Evolutionary conservation across 2,329 filamentous ascomycete genomes (phyloP).

Genomic region (Acrodontium crateriforme): DNA sequence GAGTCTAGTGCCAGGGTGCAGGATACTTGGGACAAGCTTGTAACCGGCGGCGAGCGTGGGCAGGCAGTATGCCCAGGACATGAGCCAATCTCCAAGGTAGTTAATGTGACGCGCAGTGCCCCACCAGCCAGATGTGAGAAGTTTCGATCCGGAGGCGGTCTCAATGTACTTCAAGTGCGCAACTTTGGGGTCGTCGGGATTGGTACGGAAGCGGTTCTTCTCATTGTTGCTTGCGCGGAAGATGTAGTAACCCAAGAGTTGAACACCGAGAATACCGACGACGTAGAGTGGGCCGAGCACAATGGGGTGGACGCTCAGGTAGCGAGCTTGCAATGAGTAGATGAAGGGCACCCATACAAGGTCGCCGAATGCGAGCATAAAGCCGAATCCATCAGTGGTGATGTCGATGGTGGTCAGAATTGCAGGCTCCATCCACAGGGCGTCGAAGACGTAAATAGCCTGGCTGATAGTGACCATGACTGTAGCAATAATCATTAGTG

Average conservation of each 20-base stretch:
- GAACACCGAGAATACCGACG: slow-evolving; percentile 50
- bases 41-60: slow-evolving; percentile 80
- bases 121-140: slow-evolving; percentile 87
- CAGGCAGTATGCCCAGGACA: slow-evolving; percentile 80
- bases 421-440: slow-evolving; percentile 73
- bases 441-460: slow-evolving; percentile 69
- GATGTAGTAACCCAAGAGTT: slow-evolving; percentile 66
- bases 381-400: slow-evolving; percentile 82
- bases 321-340: slow-evolving; percentile 73
- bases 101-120: slow-evolving; percentile 85
- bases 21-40: slow-evolving; percentile 47
- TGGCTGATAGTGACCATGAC: slow-evolving; percentile 66
- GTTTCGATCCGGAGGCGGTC: slow-evolving; percentile 66
- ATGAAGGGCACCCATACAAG: slow-evolving; percentile 85
- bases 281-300: slow-evolving; percentile 59
- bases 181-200: slow-evolving; percentile 67
- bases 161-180: slow-evolving; percentile 73
- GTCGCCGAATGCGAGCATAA: slow-evolving; percentile 90
- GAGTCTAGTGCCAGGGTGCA: slow-evolving; percentile 45
- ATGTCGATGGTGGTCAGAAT: slow-evolving; percentile 92
- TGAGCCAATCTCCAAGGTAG: slow-evolving; percentile 89
- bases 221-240: slow-evolving; percentile 91
- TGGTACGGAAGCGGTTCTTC: slow-evolving; percentile 86
- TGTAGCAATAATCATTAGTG: no score
- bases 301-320: slow-evolving; percentile 69